These are phyloP conservation scores for Bertia moriformis DNA, from an alignment of 2,329 filamentous ascomycete genomes.

Conservation along the genomic window DNA sequence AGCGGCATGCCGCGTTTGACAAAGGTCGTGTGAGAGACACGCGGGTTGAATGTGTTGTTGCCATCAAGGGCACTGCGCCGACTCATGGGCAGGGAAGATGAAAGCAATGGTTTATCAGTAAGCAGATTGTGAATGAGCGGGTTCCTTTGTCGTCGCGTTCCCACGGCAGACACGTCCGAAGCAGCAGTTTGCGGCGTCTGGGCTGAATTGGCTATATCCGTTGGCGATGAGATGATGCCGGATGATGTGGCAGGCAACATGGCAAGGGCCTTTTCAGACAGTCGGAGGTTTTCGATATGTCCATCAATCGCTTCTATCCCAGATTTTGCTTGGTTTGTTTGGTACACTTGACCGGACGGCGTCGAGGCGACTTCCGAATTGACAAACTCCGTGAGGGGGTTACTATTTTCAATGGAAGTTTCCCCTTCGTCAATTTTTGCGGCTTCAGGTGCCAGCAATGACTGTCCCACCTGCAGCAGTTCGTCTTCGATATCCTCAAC, in stretches of 20 bases:
- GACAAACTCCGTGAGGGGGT: neutral
- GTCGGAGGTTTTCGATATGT: conserved; percentile 58
- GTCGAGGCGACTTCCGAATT: conserved; percentile 3
- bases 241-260: conserved; percentile 75
- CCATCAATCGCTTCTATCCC: conserved; percentile 6
- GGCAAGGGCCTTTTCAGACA: conserved; percentile 56
- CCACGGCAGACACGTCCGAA: conserved; percentile 17
- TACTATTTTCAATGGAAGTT: conserved; percentile 3
- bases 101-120: conserved; percentile 85
- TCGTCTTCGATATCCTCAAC: conserved; percentile 55
- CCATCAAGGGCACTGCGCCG: conserved; percentile 31
- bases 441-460: conserved; percentile 5
- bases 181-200: conserved; percentile 2
- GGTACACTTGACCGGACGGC: conserved; percentile 12
- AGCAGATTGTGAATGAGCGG: conserved; percentile 89
- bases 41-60: conserved; percentile 9
- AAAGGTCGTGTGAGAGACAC: conserved; percentile 52
- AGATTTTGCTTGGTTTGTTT: conserved; percentile 12
- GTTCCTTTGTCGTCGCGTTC: conserved; percentile 49
- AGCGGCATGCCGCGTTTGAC: conserved; percentile 85
- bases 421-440: conserved; percentile 8
- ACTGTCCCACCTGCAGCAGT: conserved; percentile 21
- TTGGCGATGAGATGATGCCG: conserved; percentile 73
- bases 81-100: conserved; percentile 71
- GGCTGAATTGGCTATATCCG: conserved; percentile 56